A percentile compares a stretch with the other conserved stretches of the same genome.
phyloP scores from a whole-genome alignment of 208 protist genomes.

The Leishmania tropica region DNA sequence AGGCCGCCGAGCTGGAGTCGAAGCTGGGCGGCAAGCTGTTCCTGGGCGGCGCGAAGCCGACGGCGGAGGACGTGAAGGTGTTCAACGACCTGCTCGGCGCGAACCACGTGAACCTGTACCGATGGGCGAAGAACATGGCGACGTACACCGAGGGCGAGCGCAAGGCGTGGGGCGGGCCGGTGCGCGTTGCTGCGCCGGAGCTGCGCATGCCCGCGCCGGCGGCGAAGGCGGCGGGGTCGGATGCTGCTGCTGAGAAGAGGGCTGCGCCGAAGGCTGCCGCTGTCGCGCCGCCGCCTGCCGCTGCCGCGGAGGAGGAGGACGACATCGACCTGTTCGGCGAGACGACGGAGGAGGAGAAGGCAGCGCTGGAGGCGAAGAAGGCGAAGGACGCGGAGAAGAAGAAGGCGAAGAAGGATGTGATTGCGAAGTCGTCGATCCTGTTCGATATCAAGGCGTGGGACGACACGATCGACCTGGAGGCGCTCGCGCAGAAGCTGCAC shows the following conservation, averaged over 20 bases:
- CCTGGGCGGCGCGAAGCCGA: conserved; percentile 68
- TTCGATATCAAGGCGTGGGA: conserved; percentile 96
- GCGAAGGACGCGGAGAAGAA: conserved; percentile 82
- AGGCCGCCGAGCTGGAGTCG: conserved; percentile 52
- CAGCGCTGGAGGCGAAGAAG: conserved; percentile 87
- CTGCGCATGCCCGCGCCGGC: conserved; percentile 21
- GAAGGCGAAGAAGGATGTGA: conserved; percentile 81
- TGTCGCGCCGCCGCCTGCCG: conserved; percentile 31
- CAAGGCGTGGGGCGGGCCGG: conserved; percentile 54
- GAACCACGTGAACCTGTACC: conserved; percentile 52
- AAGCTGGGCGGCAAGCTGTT: conserved; percentile 69
- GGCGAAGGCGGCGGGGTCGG: conserved; percentile 27
- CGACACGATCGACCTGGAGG: conserved; percentile 89
- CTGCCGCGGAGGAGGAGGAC: conserved; percentile 43
- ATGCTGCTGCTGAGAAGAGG: conserved; percentile 31
- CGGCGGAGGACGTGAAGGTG: conserved; percentile 65
- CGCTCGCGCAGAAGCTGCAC: conserved; percentile 86
- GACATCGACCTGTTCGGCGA: conserved; percentile 93
- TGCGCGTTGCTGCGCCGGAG: conserved; percentile 52
- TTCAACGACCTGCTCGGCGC: conserved; percentile 76
- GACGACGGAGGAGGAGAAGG: conserved; percentile 83
- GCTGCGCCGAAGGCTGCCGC: conserved; percentile 31
- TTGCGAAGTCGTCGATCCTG: conserved; percentile 92
- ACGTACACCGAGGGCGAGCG: conserved; percentile 61
- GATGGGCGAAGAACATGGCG: conserved; percentile 80